Conservation (phyloP, 371 early-diverging fungal genomes). For the Mortierella sp. region DNA sequence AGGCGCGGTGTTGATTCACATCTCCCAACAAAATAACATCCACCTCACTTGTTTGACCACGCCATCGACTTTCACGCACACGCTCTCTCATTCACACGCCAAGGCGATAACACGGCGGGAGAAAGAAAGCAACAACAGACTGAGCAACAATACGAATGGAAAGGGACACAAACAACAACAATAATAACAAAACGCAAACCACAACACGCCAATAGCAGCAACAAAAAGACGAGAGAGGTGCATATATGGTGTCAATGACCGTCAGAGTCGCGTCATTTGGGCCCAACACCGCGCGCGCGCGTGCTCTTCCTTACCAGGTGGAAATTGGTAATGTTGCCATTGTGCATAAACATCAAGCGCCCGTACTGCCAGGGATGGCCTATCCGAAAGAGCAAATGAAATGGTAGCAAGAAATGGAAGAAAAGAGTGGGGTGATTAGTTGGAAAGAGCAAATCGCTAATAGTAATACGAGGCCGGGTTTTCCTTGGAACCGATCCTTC, state of each 20-base stretch:
- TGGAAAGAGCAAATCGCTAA: background rate
- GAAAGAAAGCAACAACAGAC: no score
- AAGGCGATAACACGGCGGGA: background rate
- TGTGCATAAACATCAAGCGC: conserved; percentile 93
- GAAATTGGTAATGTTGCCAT: conserved; percentile 84
- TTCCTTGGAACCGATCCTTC: background rate
- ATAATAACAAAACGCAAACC: background rate
- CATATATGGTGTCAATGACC: conserved; percentile 51
- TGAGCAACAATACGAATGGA: background rate
- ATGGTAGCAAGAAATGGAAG: background rate
- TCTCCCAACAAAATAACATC: background rate
- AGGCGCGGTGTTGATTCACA: background rate
- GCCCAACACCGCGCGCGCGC: background rate
- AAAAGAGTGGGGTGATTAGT: background rate
- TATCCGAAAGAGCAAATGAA: conserved; percentile 13
- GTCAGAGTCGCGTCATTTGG: conserved; percentile 36
- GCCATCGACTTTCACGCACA: background rate
- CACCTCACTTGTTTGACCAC: background rate
- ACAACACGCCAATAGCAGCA: conserved; percentile 6
- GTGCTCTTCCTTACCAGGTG: conserved; percentile 63
- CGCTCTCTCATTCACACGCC: background rate
- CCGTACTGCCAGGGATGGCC: conserved; percentile 84
- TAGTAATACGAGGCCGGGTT: background rate
- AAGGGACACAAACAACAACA: background rate
- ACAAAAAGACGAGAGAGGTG: conserved; percentile 22